Evolutionary conservation across 306 rosid genomes (phyloP).

Genomic region (Dalbergia cochinchinensis): DNA sequence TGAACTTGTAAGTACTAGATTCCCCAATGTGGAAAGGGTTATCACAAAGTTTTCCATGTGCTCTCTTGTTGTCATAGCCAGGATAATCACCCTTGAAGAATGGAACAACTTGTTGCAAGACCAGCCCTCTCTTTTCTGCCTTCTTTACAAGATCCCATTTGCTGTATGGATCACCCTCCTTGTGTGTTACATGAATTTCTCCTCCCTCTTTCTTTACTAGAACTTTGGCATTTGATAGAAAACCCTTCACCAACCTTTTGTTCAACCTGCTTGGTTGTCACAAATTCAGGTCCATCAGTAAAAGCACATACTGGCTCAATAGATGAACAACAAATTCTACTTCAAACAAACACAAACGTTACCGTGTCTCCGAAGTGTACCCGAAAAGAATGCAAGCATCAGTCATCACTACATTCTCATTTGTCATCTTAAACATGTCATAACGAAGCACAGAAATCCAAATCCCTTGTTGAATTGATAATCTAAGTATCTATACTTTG

Average conservation of each 20-base stretch:
- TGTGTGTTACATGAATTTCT: conserved; percentile 78
- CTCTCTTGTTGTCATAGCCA: conserved; percentile 84
- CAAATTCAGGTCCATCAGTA: conserved; percentile 23
- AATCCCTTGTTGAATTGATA: neutral
- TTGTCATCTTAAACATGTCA: neutral
- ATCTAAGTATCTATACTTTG: neutral
- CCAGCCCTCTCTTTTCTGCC: conserved; percentile 69
- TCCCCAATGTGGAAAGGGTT: conserved; percentile 62
- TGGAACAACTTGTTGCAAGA: conserved; percentile 53
- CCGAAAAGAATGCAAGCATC: neutral
- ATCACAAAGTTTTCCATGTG: conserved; percentile 64
- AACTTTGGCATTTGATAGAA: conserved; percentile 64
- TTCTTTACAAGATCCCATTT: conserved; percentile 71
- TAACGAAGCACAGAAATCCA: conserved; percentile 24
- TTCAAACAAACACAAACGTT: neutral
- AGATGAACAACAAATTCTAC: conserved; percentile 25
- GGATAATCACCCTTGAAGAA: conserved; percentile 68
- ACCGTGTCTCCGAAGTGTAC: neutral
- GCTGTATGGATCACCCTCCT: conserved; percentile 80
- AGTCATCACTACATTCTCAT: neutral
- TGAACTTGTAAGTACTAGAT: conserved; percentile 74
- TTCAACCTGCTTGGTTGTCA: conserved; percentile 64
- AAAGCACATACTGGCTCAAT: conserved; percentile 18
- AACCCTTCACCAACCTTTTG: conserved; percentile 76
- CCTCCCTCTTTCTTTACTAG: conserved; percentile 67